phyloP scores from a whole-genome alignment of 2,329 filamentous ascomycete species.

The Madurella mycetomatis region DNA sequence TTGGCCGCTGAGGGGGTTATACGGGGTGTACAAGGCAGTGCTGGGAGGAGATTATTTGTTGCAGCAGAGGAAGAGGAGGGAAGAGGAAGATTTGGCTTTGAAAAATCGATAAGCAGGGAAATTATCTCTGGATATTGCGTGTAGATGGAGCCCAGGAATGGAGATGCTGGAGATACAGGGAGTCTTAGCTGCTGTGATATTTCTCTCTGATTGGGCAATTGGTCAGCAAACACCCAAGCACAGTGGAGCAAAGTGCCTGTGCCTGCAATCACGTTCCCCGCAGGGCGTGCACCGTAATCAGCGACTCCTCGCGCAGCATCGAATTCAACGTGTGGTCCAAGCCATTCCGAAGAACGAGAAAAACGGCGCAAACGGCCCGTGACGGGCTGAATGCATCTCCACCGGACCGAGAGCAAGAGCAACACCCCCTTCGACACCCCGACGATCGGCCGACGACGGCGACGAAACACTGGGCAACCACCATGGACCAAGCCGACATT shows the following conservation, averaged over 20 bases:
- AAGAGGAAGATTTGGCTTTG: neutral
- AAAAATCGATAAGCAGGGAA: neutral
- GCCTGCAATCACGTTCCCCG: neutral
- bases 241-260: neutral
- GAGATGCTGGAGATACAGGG: too few species aligned
- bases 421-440: neutral
- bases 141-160: too few species aligned
- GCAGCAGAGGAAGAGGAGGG: constrained; percentile 28
- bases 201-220: neutral
- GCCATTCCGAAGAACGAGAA: neutral
- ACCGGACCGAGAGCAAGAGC: neutral
- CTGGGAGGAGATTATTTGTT: constrained; percentile 45
- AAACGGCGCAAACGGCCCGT: neutral
- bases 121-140: too few species aligned
- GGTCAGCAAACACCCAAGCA: neutral
- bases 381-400: neutral
- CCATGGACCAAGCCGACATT: constrained; percentile 64
- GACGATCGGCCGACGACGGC: neutral
- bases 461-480: neutral
- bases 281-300: neutral
- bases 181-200: neutral
- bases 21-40: constrained; percentile 43
- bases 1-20: constrained; percentile 44
- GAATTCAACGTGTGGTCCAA: too few species aligned
- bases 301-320: too few species aligned